phyloP scores from a whole-genome alignment of 78 protist species.

The Dictyostelium firmibasis region DNA sequence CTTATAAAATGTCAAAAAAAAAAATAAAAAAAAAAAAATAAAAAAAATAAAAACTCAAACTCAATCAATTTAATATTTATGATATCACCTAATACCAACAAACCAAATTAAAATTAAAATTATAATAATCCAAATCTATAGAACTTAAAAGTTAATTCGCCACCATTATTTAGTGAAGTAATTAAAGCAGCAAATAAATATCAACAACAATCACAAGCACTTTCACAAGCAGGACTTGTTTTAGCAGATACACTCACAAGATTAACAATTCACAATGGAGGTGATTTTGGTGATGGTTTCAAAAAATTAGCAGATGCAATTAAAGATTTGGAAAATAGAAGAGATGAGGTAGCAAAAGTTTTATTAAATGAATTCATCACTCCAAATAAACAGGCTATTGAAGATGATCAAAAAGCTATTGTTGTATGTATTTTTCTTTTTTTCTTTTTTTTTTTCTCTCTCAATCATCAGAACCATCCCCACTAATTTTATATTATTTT shows the following conservation, averaged over 20 bases:
- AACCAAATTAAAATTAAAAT: too few species aligned
- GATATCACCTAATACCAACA: too few species aligned
- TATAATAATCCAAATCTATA: neutral
- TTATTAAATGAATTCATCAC: conserved; percentile 72
- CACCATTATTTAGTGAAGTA: conserved; percentile 66
- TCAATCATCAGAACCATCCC: neutral
- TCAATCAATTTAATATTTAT: too few species aligned
- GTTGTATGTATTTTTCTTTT: neutral
- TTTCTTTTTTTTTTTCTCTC: neutral
- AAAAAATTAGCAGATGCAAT: conserved; percentile 46
- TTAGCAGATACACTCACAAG: conserved; percentile 61
- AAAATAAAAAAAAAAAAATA: too few species aligned
- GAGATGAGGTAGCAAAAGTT: conserved; percentile 59
- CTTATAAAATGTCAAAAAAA: neutral
- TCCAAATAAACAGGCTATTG: conserved; percentile 69
- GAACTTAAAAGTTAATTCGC: conserved; percentile 75
- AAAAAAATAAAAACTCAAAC: too few species aligned
- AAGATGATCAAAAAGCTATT: conserved; percentile 67
- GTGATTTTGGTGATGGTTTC: conserved; percentile 70
- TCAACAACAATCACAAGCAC: conserved; percentile 57
- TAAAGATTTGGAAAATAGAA: conserved; percentile 57
- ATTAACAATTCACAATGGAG: conserved; percentile 63
- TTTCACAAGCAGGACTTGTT: conserved; percentile 54
- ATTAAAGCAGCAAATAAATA: conserved; percentile 68
- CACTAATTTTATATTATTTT: neutral